Base-by-base conservation (phyloP, 2,329 filamentous ascomycete genomes). In the Gremmenia infestans region DNA sequence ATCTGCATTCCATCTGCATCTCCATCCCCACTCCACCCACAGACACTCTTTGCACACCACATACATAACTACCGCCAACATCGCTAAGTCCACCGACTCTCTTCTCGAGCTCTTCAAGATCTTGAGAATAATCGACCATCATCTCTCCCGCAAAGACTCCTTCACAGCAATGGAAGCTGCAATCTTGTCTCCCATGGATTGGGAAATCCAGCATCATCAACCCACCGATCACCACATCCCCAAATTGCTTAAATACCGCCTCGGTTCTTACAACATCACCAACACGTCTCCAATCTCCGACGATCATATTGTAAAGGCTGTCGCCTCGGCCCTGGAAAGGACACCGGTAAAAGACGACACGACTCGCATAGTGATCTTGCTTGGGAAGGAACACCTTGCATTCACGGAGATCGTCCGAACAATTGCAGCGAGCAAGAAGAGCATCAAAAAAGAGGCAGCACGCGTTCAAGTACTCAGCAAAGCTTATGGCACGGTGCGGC, bases 341-440 rank as follows among this genome's bases (percentile, higher is more conserved):
- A 15, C 11, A 6, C 45, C 45, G 14, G n/a, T 14, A 5, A 12
- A 12, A n/a, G 45, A 65, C 76, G 82, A 59, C 78, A 90, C 71
- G 79, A 87, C 2, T 91, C 91, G 45, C 22, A 32, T 47, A 5
- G 22, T 95, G 52, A 81, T 96, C 53, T 83, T 96, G 53, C 80
- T 92, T 69, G 86, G 87, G 66, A 81, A 81, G 61, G 87, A 95
- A 72, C 91, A 96, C 77, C 84, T 91, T 67, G 86, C 87, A 76
- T 85, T 95, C 67, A 96, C 91, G 91, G 85, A 89, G 71, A 77
- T 28, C 2, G 23, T 47, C 5, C 19, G 23, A 9, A n/a, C 45
- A 12, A 6, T 28, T 5, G 42, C 89, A 57, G 80, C 84, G 22
- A 22, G 35, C 8, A 32, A 17, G 23, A 47, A 47, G 14, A 11